Evolutionary conservation across 108 stramenopile genomes (phyloP).

Genomic region (Cyclotella distinguenda): DNA sequence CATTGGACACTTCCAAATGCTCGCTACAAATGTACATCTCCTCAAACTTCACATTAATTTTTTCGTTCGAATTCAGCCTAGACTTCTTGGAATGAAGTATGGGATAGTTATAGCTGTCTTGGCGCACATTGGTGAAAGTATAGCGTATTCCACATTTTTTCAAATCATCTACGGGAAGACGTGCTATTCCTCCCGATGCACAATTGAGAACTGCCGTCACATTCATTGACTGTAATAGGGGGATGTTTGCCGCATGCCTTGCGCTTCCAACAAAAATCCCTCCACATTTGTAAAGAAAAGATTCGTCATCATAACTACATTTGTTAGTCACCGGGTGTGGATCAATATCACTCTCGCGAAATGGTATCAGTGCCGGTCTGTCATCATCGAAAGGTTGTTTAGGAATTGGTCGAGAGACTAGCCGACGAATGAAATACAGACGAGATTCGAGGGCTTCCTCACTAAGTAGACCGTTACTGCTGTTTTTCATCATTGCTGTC

Average conservation of each 20-base stretch:
- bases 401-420: constrained; percentile 58
- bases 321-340: not conserved
- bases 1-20: constrained; percentile 63
- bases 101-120: constrained; percentile 67
- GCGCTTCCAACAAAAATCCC: constrained; percentile 65
- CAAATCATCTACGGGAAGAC: constrained; percentile 67
- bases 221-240: constrained; percentile 48
- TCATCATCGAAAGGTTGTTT: constrained; percentile 42
- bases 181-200: constrained; percentile 69
- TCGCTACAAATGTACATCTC: constrained; percentile 37
- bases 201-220: constrained; percentile 78
- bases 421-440: constrained; percentile 46
- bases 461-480: constrained; percentile 8
- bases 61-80: not conserved
- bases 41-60: constrained; percentile 1
- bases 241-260: constrained; percentile 62
- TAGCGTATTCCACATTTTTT: constrained; percentile 60
- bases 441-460: constrained; percentile 44
- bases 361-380: constrained; percentile 38
- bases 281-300: constrained; percentile 19
- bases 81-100: constrained; percentile 54
- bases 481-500: constrained; percentile 4
- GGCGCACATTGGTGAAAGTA: constrained; percentile 72
- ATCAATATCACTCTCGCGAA: constrained; percentile 29
- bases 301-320: constrained; percentile 1